Evolutionary conservation across 768 basidiomycete genomes (phyloP).

Genomic region (Leccinum obscurum): DNA sequence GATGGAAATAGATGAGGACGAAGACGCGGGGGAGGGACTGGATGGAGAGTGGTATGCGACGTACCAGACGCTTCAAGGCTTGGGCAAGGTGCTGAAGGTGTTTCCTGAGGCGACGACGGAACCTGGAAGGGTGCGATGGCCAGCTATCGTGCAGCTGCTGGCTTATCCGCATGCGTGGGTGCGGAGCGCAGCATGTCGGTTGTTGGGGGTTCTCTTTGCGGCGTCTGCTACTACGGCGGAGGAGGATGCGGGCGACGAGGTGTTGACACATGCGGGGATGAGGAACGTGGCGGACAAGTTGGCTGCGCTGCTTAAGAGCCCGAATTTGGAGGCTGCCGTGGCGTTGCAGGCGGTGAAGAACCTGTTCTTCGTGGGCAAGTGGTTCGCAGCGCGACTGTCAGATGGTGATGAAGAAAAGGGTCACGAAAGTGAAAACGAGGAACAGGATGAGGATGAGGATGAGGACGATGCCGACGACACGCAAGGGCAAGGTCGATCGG

Average conservation of each 20-base stretch:
- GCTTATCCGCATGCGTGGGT: slow-evolving; percentile 96
- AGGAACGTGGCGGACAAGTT: slow-evolving; percentile 71
- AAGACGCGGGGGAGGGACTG: slow-evolving; percentile 47
- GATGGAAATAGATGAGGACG: slow-evolving; percentile 46
- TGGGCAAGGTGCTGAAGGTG: slow-evolving; percentile 61
- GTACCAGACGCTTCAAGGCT: slow-evolving; percentile 72
- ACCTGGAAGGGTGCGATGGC: slow-evolving; percentile 60
- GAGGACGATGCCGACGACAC: slow-evolving; percentile 1
- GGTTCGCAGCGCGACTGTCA: slow-evolving; percentile 52
- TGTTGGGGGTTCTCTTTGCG: slow-evolving; percentile 70
- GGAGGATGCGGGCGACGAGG: slow-evolving; percentile 31
- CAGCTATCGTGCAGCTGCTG: slow-evolving; percentile 59
- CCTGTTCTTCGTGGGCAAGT: slow-evolving; percentile 88
- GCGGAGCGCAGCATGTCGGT: slow-evolving; percentile 72
- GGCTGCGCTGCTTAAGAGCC: slow-evolving; percentile 78
- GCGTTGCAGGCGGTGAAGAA: slow-evolving; percentile 90
- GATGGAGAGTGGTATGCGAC: slow-evolving; percentile 78
- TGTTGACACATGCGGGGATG: slow-evolving; percentile 57
- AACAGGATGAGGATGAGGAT: slow-evolving; percentile 25
- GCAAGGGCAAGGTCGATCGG: slow-evolving; percentile 16
- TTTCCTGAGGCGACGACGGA: slow-evolving; percentile 50
- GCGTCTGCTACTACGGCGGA: slow-evolving; percentile 39
- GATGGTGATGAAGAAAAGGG: slow-evolving; percentile 28
- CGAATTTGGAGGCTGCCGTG: slow-evolving; percentile 70
- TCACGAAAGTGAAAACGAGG: slow-evolving; percentile 9